Evolutionary conservation across 1,284 basidiomycete genomes (phyloP).

Genomic region (Bondarzewia mesenterica): DNA sequence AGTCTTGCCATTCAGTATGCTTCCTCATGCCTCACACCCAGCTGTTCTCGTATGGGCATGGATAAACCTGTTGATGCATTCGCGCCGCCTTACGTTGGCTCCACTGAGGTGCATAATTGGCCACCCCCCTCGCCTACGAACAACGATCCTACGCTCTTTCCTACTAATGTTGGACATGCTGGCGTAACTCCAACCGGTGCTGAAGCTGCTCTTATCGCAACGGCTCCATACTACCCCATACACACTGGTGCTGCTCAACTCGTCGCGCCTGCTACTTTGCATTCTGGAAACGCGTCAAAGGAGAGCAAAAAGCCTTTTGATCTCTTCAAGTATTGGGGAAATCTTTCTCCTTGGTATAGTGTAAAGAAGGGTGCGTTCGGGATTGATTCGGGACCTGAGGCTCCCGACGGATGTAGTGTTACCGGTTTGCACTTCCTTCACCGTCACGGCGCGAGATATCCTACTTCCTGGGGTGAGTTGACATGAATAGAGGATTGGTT

Average conservation of each 20-base stretch:
- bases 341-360: conserved; percentile 80
- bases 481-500: not conserved
- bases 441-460: conserved; percentile 76
- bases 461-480: conserved; percentile 57
- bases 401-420: conserved; percentile 63
- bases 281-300: conserved; percentile 13
- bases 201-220: conserved; percentile 71
- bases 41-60: conserved; percentile 1
- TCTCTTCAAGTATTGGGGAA: conserved; percentile 75
- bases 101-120: conserved; percentile 56
- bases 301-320: conserved; percentile 33
- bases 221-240: conserved; percentile 69
- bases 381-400: conserved; percentile 57
- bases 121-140: conserved; percentile 72
- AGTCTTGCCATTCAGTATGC: conserved; percentile 34
- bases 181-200: conserved; percentile 81
- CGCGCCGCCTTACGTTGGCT: conserved; percentile 61
- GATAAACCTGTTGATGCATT: conserved; percentile 18
- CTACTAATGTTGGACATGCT: conserved; percentile 70
- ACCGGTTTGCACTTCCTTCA: conserved; percentile 74
- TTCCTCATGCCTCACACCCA: conserved; percentile 23
- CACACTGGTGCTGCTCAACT: conserved; percentile 67
- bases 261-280: conserved; percentile 32
- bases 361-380: conserved; percentile 65
- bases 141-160: conserved; percentile 58